Base-by-base conservation (phyloP, 75 land plant species). In the Selaginella tamariscina region DNA sequence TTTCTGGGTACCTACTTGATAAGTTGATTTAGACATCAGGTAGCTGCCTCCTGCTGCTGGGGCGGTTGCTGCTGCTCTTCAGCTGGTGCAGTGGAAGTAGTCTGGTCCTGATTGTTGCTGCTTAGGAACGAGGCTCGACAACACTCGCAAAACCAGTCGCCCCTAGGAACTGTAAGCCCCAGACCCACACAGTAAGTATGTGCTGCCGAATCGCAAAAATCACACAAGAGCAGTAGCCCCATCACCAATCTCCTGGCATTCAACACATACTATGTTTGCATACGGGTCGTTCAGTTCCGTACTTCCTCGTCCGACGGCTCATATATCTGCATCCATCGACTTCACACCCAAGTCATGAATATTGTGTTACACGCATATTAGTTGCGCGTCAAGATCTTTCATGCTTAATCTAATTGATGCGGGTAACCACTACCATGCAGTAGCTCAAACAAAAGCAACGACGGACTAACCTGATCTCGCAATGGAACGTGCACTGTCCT, bases 161-260 rank as follows among this genome's bases (percentile, higher is more conserved):
- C 99, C 65, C 81, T 87, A 44, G 99, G 99, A 15, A 94, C 91
- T 72, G 78, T 79, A 32, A 79, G 72, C 15, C 99, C 99, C 60
- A 94, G 86, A 29, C 99, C 99, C 70, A 90, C 96, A 77, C 96
- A 94, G 33, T 85, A 94, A 15, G 96, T 94, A 70, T 94, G 99
- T 24, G 96, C 86, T 31, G 99, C 76, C 24, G 96, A 85, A 78
- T 90, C 91, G 77, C 99, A 94, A 11, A 75, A 33, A 70, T 90
- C 99, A 78, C 96, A 94, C 5, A 94, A 75, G 56, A 94, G 69
- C 82, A 94, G 85, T n/a, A 90, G 81, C 8, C 67, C 75, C 99
- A 80, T 87, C 88, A 28, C 96, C 91, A 65, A 84, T 88, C 71
- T 79, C 80, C 1, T 85, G 85, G 74, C 96, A 94, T 69, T 85